Evolutionary conservation across 768 basidiomycete species (phyloP).

Genomic region (Lactifluus echinatus): DNA sequence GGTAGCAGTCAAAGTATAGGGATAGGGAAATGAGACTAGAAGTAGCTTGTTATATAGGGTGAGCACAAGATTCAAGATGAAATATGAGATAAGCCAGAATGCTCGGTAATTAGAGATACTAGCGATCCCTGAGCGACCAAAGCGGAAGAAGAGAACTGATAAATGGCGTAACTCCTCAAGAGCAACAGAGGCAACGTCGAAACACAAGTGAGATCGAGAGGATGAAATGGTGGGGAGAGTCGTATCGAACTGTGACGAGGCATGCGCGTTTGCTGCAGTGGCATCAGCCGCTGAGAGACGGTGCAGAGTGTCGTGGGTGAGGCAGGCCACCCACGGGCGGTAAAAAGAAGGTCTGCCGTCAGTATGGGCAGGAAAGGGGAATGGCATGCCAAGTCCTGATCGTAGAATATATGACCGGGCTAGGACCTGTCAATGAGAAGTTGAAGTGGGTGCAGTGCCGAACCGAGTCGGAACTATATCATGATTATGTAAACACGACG

Average conservation of each 20-base stretch:
- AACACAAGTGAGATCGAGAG: not conserved
- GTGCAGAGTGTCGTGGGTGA: not conserved
- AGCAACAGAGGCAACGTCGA: not conserved
- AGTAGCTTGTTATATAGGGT: constrained; percentile 95
- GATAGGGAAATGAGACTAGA: constrained; percentile 87
- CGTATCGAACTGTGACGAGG: too few relatives aligned
- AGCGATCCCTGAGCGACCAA: not conserved
- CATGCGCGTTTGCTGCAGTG: not conserved
- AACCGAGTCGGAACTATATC: too few relatives aligned
- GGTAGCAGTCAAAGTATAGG: constrained; percentile 88
- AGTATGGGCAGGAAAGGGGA: not conserved
- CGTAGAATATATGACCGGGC: not conserved
- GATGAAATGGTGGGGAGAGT: constrained; percentile 11
- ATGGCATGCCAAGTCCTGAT: not conserved
- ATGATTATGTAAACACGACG: too few relatives aligned
- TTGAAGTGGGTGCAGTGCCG: too few relatives aligned
- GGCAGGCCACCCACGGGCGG: not conserved
- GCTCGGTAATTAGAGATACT: constrained; percentile 15
- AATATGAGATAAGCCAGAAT: constrained; percentile 76
- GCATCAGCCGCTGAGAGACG: not conserved
- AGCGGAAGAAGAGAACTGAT: not conserved
- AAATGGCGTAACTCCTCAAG: not conserved
- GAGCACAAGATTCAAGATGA: constrained; percentile 81
- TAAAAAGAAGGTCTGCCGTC: not conserved
- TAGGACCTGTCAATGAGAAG: not conserved